Conservation (phyloP, 345 rosid genomes). For the Conringia planisiliqua region DNA sequence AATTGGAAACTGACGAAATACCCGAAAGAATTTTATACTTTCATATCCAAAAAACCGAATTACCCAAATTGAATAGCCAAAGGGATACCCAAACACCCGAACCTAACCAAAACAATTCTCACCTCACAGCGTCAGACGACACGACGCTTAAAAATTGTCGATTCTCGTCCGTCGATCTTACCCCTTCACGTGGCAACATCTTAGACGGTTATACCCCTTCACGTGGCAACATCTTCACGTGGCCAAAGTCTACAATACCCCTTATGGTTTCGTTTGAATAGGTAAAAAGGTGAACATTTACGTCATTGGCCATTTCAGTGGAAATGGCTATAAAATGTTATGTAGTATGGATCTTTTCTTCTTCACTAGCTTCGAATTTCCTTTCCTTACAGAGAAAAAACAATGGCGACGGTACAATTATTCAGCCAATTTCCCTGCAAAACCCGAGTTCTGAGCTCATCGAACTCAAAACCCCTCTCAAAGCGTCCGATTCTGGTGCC, state of each 20-base stretch:
- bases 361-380: slow-evolving; percentile 7
- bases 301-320: background rate
- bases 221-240: slow-evolving; percentile 20
- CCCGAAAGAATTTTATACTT: too few species aligned
- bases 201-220: too few species aligned
- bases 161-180: background rate
- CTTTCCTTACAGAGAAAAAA: background rate
- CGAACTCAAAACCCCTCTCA: background rate
- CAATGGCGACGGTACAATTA: slow-evolving; percentile 52
- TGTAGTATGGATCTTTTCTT: background rate
- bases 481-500: slow-evolving; percentile 20
- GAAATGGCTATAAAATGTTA: slow-evolving; percentile 11
- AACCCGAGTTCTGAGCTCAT: slow-evolving; percentile 12
- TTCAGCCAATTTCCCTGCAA: slow-evolving; percentile 44
- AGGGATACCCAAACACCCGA: too few species aligned
- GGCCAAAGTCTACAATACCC: background rate
- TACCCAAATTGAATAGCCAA: too few species aligned
- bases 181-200: slow-evolving; percentile 9
- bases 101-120: background rate
- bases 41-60: too few species aligned
- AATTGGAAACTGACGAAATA: too few species aligned
- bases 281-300: background rate
- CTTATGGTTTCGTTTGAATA: background rate
- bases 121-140: slow-evolving; percentile 11
- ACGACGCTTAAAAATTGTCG: background rate